These are phyloP conservation scores for Venturia effusa DNA, from an alignment of 2,329 filamentous ascomycete species.

Conservation along the genomic window DNA sequence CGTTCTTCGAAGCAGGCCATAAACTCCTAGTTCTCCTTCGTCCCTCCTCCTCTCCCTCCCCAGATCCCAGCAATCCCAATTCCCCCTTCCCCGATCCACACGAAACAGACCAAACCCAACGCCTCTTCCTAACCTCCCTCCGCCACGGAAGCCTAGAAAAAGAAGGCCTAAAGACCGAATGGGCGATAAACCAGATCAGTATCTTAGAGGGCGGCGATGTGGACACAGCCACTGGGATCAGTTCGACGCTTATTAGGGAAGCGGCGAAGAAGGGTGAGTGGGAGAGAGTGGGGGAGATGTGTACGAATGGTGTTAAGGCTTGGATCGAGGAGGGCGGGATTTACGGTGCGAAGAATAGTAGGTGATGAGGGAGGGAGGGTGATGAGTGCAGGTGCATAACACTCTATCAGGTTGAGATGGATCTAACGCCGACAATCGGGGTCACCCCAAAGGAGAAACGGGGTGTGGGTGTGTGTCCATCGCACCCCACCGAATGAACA, in stretches of 20 bases:
- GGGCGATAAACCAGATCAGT: constrained; percentile 50
- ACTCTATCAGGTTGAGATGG: no score
- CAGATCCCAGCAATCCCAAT: constrained; percentile 13
- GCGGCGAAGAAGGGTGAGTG: constrained; percentile 40
- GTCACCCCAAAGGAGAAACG: no score
- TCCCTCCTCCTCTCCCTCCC: constrained; percentile 22
- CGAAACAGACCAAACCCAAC: constrained; percentile 43
- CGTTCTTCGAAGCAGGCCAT: constrained; percentile 51
- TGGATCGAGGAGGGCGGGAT: constrained; percentile 47
- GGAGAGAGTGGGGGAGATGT: constrained; percentile 40
- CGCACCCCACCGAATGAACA: no score
- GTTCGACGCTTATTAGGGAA: constrained; percentile 52
- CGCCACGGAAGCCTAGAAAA: constrained; percentile 34
- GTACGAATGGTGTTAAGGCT: constrained; percentile 43
- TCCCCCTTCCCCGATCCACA: constrained; percentile 20
- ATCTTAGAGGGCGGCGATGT: constrained; percentile 43
- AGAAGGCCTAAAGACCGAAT: constrained; percentile 45
- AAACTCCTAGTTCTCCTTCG: constrained; percentile 54
- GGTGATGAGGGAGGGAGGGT: neutral
- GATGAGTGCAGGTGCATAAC: no score
- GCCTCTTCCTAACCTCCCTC: constrained; percentile 42
- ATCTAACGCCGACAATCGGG: no score
- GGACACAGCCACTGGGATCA: constrained; percentile 26
- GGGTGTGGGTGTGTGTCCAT: no score
- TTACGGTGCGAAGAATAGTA: constrained; percentile 37